phyloP scores from a whole-genome alignment of 805 yeast genomes.

The Clavispora phyllophila region DNA sequence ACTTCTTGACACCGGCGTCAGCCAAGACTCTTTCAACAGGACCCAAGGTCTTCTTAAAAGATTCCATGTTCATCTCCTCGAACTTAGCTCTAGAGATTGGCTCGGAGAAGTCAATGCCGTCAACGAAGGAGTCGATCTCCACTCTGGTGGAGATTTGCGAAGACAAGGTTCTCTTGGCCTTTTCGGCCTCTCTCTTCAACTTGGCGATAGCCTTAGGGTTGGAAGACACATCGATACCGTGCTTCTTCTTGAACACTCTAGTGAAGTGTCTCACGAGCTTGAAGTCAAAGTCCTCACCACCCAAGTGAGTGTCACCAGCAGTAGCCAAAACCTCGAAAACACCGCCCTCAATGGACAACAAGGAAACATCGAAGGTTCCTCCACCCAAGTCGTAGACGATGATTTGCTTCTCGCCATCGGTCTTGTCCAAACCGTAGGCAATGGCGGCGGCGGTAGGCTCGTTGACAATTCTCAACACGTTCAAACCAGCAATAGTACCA shows the following conservation, averaged over 20 bases:
- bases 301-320: constrained; percentile 38
- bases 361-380: constrained; percentile 21
- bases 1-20: constrained; percentile 17
- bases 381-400: constrained; percentile 21
- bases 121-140: constrained; percentile 18
- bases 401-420: constrained; percentile 17
- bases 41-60: constrained; percentile 18
- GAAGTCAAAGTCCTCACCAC: constrained; percentile 20
- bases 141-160: constrained; percentile 17
- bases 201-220: constrained; percentile 19
- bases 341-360: constrained; percentile 19
- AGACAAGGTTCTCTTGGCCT: constrained; percentile 20
- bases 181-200: constrained; percentile 21
- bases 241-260: constrained; percentile 17
- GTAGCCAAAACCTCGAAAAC: constrained; percentile 20
- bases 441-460: constrained; percentile 22
- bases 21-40: constrained; percentile 18
- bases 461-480: constrained; percentile 18
- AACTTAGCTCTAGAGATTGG: constrained; percentile 18
- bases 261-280: constrained; percentile 16
- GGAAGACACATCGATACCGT: constrained; percentile 12
- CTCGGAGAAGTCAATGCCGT: constrained; percentile 19
- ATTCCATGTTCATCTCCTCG: constrained; percentile 18
- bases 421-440: constrained; percentile 26
- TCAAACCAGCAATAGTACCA: constrained; percentile 19